phyloP scores from a whole-genome alignment of 2,329 filamentous ascomycete species.

The Trichoderma sp. region DNA sequence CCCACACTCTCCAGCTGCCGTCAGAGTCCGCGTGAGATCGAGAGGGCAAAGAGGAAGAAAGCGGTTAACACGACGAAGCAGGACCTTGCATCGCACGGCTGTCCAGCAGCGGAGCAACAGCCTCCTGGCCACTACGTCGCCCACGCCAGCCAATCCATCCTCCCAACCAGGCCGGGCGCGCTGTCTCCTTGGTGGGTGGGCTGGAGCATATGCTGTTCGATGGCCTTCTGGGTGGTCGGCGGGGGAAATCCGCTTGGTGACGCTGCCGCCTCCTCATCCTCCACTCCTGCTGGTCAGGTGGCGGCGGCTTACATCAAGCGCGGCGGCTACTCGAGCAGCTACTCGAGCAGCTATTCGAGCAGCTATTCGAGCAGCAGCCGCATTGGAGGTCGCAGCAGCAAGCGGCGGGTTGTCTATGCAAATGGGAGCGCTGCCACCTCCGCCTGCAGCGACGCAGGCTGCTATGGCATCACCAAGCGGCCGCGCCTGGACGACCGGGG shows the following conservation, averaged over 20 bases:
- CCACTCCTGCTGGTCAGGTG: constrained; percentile 16
- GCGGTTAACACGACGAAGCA: constrained; percentile 18
- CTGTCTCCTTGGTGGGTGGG: constrained; percentile 11
- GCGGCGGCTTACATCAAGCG: constrained; percentile 22
- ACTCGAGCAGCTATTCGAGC: background rate
- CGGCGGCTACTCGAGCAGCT: background rate
- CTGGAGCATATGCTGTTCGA: constrained; percentile 40
- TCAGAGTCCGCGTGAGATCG: background rate
- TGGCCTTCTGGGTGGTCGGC: constrained; percentile 45
- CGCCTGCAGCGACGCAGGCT: constrained; percentile 21
- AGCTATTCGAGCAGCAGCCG: constrained; percentile 1
- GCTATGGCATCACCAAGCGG: constrained; percentile 24
- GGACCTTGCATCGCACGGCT: constrained; percentile 18
- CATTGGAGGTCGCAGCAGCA: constrained; percentile 17
- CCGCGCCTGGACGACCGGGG: constrained; percentile 26
- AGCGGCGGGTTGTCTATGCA: constrained; percentile 24
- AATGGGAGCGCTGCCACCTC: constrained; percentile 14
- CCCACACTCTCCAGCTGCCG: background rate
- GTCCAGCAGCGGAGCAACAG: constrained; percentile 18
- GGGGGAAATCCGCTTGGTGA: constrained; percentile 35
- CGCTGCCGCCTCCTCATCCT: constrained; percentile 23
- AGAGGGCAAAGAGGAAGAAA: background rate
- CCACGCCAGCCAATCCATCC: constrained; percentile 11
- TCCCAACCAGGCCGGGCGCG: background rate
- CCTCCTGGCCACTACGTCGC: background rate